Evolutionary conservation across 1,284 basidiomycete species (phyloP).

Genomic region (Hymenochaete sp.): DNA sequence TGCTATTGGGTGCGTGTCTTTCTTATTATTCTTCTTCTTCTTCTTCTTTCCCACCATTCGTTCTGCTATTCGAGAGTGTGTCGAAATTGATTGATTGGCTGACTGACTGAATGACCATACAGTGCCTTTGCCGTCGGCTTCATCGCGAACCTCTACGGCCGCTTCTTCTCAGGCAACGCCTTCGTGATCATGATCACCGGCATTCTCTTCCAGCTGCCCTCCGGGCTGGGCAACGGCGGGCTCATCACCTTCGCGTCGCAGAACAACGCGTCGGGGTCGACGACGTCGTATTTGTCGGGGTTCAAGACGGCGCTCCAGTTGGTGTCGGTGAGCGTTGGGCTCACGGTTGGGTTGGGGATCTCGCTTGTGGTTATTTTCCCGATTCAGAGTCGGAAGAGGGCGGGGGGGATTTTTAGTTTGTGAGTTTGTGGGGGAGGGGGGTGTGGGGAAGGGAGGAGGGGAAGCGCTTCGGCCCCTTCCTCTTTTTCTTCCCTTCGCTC

Average conservation of each 20-base stretch:
- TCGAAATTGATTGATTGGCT: not conserved
- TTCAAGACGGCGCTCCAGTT: conserved; percentile 62
- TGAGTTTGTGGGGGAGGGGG: no score
- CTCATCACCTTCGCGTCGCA: conserved; percentile 68
- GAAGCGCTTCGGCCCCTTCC: no score
- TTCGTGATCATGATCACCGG: conserved; percentile 79
- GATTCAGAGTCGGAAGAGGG: conserved; percentile 45
- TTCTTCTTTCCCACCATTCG: not conserved
- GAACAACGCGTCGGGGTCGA: conserved; percentile 34
- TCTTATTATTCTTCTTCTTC: no score
- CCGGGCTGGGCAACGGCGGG: conserved; percentile 77
- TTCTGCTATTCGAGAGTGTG: no score
- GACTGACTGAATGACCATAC: conserved; percentile 1
- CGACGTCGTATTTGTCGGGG: conserved; percentile 50
- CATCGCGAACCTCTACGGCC: conserved; percentile 76
- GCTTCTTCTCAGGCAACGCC: conserved; percentile 69
- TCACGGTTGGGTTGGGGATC: conserved; percentile 67
- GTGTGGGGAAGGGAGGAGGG: no score
- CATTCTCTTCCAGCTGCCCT: conserved; percentile 82
- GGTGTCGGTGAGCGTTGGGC: conserved; percentile 52
- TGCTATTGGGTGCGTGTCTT: conserved; percentile 47
- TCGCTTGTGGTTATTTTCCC: conserved; percentile 52
- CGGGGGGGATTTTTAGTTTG: conserved; percentile 51
- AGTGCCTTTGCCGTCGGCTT: conserved; percentile 80
- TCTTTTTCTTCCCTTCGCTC: no score